Conservation (phyloP, 345 rosid genomes). For the Ceriops tagal region DNA sequence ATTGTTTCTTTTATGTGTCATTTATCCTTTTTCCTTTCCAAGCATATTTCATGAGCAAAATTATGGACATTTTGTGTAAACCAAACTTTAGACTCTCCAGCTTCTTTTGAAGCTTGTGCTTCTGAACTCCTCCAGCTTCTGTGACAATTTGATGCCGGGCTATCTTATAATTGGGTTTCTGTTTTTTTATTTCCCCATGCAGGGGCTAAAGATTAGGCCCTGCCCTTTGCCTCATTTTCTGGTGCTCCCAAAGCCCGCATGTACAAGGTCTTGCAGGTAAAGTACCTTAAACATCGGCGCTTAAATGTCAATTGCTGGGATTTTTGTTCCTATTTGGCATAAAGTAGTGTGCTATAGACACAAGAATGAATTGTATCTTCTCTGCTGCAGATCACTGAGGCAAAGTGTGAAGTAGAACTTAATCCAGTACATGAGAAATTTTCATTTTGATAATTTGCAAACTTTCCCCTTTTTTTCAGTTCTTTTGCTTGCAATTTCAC, state of each 20-base stretch:
- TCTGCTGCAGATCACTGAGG: conserved; percentile 65
- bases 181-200: conserved; percentile 6
- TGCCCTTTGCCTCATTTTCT: conserved; percentile 85
- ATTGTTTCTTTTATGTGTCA: neutral
- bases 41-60: neutral
- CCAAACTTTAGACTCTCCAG: no score
- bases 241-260: conserved; percentile 92
- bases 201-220: conserved; percentile 76
- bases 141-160: neutral
- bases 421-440: conserved; percentile 41
- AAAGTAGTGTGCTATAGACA: neutral
- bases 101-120: neutral
- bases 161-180: conserved; percentile 4
- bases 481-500: neutral
- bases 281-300: neutral
- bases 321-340: neutral
- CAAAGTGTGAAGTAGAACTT: conserved; percentile 44
- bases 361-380: conserved; percentile 5
- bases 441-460: neutral
- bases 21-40: neutral
- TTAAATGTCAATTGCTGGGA: neutral
- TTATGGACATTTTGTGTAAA: neutral
- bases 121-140: conserved; percentile 1
- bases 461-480: neutral
- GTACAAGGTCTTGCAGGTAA: conserved; percentile 93